Percentiles rank a stretch among this genome's conserved stretches.
Evolutionary conservation across 208 protist species (phyloP).

Genomic region (Leishmania aethiopica): DNA sequence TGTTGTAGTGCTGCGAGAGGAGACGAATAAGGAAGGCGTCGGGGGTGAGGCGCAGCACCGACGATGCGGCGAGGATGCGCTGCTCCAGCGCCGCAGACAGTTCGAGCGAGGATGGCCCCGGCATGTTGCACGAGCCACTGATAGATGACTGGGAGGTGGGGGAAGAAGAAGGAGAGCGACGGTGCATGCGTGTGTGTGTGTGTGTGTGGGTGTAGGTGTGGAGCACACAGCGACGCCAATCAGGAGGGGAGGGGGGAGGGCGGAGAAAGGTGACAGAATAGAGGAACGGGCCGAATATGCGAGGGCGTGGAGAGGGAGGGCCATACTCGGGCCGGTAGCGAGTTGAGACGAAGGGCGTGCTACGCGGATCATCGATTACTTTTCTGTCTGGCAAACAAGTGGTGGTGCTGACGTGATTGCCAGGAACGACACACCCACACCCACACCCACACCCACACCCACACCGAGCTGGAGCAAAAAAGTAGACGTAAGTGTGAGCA

Average conservation of each 20-base stretch:
- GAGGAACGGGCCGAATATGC: neutral
- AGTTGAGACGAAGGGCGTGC: neutral
- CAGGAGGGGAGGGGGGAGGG: neutral
- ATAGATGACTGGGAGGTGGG: neutral
- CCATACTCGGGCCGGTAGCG: neutral
- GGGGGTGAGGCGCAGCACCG: conserved; percentile 32
- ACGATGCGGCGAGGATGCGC: conserved; percentile 35
- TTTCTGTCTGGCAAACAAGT: neutral
- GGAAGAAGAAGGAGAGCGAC: neutral
- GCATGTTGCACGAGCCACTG: conserved; percentile 8
- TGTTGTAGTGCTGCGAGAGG: conserved; percentile 42
- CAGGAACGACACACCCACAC: neutral
- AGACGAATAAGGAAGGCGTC: conserved; percentile 34
- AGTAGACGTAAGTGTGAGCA: neutral
- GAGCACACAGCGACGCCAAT: neutral
- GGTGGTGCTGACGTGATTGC: neutral
- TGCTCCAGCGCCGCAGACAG: conserved; percentile 27
- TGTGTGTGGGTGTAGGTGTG: neutral
- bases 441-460: neutral
- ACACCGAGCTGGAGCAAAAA: neutral
- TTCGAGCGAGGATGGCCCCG: conserved; percentile 14
- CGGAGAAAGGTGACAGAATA: neutral
- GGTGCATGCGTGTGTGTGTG: neutral
- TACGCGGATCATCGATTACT: neutral
- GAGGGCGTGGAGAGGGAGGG: neutral